Conservation (phyloP, 2,329 filamentous ascomycete species). For the Colletotrichum sidae region DNA sequence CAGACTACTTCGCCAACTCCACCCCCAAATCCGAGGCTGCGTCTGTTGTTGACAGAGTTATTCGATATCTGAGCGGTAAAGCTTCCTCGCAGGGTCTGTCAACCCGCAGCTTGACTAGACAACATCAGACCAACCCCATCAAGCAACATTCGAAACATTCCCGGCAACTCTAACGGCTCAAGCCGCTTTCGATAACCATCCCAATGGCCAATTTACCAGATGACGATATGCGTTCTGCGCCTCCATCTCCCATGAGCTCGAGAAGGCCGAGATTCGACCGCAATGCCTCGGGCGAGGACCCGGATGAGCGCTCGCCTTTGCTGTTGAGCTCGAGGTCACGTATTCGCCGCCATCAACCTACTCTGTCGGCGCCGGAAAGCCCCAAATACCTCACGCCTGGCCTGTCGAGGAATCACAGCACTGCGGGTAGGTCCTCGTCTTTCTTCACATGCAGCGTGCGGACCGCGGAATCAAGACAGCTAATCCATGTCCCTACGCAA, state of each 20-base stretch:
- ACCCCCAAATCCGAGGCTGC: slow-evolving; percentile 10
- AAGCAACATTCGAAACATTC: slow-evolving; percentile 13
- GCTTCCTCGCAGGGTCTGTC: not conserved
- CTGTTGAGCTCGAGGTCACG: slow-evolving; percentile 54
- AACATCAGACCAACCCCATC: slow-evolving; percentile 1
- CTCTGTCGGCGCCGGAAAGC: slow-evolving; percentile 33
- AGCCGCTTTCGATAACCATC: slow-evolving; percentile 17
- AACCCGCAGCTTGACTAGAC: not conserved
- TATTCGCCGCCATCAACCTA: slow-evolving; percentile 49
- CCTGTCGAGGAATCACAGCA: slow-evolving; percentile 57
- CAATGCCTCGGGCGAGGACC: slow-evolving; percentile 24
- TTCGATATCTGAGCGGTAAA: not conserved
- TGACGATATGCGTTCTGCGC: slow-evolving; percentile 30
- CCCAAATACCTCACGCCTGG: slow-evolving; percentile 36
- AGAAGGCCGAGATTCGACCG: slow-evolving; percentile 36
- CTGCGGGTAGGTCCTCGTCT: slow-evolving; percentile 50
- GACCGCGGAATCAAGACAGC: slow-evolving; percentile 13
- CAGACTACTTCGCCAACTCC: not conserved
- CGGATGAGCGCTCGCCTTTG: slow-evolving; percentile 59
- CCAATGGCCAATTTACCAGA: slow-evolving; percentile 30
- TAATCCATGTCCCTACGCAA: slow-evolving; percentile 7
- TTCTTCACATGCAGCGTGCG: not conserved
- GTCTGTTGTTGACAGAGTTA: not conserved
- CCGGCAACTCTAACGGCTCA: slow-evolving; percentile 25
- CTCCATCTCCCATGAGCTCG: slow-evolving; percentile 31